These are phyloP conservation scores for Mortierella sp. DNA, from an alignment of 371 early-diverging fungal genomes.

Conservation along the genomic window DNA sequence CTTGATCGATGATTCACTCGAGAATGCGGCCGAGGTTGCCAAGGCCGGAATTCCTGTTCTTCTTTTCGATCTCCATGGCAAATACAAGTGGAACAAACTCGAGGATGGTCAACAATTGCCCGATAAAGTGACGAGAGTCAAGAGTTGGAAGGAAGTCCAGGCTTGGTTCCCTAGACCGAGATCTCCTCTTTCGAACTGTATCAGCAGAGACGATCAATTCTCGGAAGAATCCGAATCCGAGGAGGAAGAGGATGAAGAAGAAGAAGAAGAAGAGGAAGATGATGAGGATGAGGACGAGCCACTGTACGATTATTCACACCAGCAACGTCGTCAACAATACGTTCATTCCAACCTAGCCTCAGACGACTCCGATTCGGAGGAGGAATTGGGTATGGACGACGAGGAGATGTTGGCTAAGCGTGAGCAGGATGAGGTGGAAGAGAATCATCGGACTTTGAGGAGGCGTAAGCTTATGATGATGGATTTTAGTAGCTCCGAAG, in stretches of 20 bases:
- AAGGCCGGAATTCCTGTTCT: constrained; percentile 57
- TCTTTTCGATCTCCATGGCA: constrained; percentile 58
- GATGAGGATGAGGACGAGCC: constrained; percentile 20
- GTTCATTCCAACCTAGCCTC: constrained; percentile 15
- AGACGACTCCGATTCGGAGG: constrained; percentile 42
- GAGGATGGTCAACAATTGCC: constrained; percentile 48
- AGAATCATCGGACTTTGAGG: constrained; percentile 29
- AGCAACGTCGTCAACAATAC: constrained; percentile 11
- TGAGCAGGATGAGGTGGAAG: constrained; percentile 30
- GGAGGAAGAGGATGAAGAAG: constrained; percentile 27
- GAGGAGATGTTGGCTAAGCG: constrained; percentile 30
- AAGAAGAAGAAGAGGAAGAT: constrained; percentile 23
- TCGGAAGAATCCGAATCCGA: constrained; percentile 33
- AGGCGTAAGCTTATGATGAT: constrained; percentile 48
- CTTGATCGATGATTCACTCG: constrained; percentile 62
- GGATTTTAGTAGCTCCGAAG: constrained; percentile 50
- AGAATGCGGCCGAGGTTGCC: constrained; percentile 61
- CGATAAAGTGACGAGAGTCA: constrained; percentile 59
- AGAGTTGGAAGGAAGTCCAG: constrained; percentile 61
- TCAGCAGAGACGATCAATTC: constrained; percentile 54
- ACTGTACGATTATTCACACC: constrained; percentile 4
- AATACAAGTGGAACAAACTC: constrained; percentile 61
- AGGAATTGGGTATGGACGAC: constrained; percentile 26
- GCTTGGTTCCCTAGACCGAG: constrained; percentile 62
- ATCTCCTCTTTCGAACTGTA: constrained; percentile 57